phyloP scores from a whole-genome alignment of 345 rosid genomes.

The Rhodamnia argentea region DNA sequence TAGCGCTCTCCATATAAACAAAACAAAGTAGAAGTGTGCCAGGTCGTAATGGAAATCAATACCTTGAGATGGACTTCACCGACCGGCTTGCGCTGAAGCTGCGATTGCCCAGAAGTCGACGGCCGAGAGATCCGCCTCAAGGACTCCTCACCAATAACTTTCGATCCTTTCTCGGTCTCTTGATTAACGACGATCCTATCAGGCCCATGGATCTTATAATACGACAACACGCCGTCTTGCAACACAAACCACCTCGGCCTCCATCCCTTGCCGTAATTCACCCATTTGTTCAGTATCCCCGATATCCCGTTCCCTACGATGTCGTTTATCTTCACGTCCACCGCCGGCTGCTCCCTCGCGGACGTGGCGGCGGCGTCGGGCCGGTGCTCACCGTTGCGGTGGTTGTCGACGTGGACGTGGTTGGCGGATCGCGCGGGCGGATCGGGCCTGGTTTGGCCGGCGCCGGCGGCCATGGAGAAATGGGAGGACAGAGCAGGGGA shows the following conservation, averaged over 20 bases:
- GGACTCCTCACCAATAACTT: conserved; percentile 88
- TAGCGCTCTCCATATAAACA: neutral
- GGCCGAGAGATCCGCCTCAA: conserved; percentile 35
- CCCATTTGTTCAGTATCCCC: conserved; percentile 88
- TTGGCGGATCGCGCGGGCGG: conserved; percentile 21
- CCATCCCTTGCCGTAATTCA: conserved; percentile 98
- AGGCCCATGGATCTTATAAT: conserved; percentile 88
- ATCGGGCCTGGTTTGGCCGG: conserved; percentile 16
- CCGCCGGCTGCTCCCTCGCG: conserved; percentile 25
- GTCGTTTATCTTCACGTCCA: conserved; percentile 67
- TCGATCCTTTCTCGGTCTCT: conserved; percentile 79
- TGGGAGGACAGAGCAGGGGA: conserved; percentile 1
- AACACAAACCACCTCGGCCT: conserved; percentile 91
- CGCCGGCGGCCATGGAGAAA: conserved; percentile 1
- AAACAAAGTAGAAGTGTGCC: neutral
- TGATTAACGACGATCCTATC: conserved; percentile 74
- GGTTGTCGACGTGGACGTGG: conserved; percentile 4
- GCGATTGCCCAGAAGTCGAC: conserved; percentile 6
- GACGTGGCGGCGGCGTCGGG: conserved; percentile 1
- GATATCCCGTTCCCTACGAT: conserved; percentile 85
- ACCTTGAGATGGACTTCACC: conserved; percentile 99
- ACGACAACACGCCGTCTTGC: conserved; percentile 96
- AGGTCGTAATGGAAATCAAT: neutral
- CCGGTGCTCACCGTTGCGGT: conserved; percentile 7
- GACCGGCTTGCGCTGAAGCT: conserved; percentile 50